These are phyloP conservation scores for Scutellaria minor DNA, from an alignment of 257 asterid genomes.

Conservation along the genomic window DNA sequence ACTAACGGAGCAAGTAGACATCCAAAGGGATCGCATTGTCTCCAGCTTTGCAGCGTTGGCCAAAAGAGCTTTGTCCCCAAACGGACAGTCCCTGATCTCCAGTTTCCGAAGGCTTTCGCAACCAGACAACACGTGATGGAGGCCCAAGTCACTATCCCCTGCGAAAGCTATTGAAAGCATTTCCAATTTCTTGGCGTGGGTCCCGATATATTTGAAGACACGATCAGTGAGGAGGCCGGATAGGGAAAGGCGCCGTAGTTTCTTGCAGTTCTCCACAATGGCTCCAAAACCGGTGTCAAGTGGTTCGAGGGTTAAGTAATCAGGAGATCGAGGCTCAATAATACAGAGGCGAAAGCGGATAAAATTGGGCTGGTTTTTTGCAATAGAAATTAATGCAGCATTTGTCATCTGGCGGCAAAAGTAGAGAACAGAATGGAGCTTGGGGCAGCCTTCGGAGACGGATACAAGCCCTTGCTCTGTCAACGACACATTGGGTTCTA, in stretches of 20 bases:
- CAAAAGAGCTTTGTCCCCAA: conserved; percentile 94
- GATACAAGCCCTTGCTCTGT: conserved; percentile 92
- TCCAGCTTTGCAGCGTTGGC: conserved; percentile 96
- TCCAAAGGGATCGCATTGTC: conserved; percentile 99
- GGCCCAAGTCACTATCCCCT: conserved; percentile 92
- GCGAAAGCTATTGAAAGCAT: conserved; percentile 98
- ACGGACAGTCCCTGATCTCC: conserved; percentile 95
- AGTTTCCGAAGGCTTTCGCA: conserved; percentile 87
- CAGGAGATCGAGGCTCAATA: conserved; percentile 78
- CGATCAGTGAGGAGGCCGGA: conserved; percentile 87
- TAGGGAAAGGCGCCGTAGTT: conserved; percentile 81
- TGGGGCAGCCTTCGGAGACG: conserved; percentile 92
- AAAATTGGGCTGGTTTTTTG: conserved; percentile 72
- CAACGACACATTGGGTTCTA: conserved; percentile 74
- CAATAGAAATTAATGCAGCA: conserved; percentile 76
- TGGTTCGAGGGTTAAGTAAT: conserved; percentile 75
- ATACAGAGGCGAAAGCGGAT: conserved; percentile 87
- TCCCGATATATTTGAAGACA: conserved; percentile 76
- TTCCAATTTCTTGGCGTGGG: conserved; percentile 85
- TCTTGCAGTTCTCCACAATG: conserved; percentile 79
- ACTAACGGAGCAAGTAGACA: conserved; percentile 94
- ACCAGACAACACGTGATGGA: conserved; percentile 85
- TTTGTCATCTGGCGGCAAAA: conserved; percentile 99
- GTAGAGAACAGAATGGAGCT: conserved; percentile 85
- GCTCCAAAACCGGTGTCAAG: conserved; percentile 95